phyloP scores from a whole-genome alignment of 768 basidiomycete genomes.

The Calvatia gigantea region DNA sequence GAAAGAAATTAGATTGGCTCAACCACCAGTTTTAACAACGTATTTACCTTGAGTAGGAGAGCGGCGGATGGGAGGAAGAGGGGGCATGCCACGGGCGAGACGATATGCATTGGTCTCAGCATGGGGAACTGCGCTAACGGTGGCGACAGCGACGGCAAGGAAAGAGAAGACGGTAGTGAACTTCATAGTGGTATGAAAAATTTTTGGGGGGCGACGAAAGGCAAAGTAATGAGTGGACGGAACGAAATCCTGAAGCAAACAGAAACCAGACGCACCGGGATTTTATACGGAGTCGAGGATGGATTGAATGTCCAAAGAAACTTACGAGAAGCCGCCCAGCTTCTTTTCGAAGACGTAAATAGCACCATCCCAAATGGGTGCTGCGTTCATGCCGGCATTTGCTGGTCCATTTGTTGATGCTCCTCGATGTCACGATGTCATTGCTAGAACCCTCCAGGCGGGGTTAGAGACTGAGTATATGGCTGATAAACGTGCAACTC shows the following conservation, averaged over 20 bases:
- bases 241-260: conserved; percentile 13
- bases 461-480: no score
- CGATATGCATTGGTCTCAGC: conserved; percentile 50
- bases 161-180: conserved; percentile 35
- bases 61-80: conserved; percentile 40
- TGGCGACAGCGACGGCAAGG: conserved; percentile 32
- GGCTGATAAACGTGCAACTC: no score
- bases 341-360: background rate
- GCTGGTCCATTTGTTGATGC: no score
- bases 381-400: background rate
- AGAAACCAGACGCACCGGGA: background rate
- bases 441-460: no score
- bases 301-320: background rate
- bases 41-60: conserved; percentile 24
- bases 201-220: conserved; percentile 12
- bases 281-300: conserved; percentile 1
- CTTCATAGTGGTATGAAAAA: conserved; percentile 30
- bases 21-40: background rate
- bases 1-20: conserved; percentile 23
- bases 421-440: no score
- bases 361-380: background rate
- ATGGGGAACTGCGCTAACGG: conserved; percentile 27
- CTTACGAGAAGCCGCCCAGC: background rate
- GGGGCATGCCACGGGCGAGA: conserved; percentile 50
- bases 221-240: conserved; percentile 15